Evolutionary conservation across 441 rosid genomes (phyloP).

Genomic region (Adansonia madagascariensis): DNA sequence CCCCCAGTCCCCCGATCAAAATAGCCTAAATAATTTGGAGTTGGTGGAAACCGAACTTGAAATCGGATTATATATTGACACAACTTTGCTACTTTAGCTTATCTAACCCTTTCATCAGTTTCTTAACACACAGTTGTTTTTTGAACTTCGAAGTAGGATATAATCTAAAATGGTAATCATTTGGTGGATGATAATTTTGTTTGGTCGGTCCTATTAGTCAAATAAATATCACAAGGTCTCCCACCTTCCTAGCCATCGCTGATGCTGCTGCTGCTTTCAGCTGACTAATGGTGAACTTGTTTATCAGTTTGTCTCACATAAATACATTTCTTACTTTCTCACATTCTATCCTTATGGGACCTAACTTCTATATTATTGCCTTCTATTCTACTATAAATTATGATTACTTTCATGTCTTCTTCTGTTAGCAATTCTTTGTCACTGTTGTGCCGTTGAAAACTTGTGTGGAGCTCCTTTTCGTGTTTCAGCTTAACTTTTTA

Average conservation of each 20-base stretch:
- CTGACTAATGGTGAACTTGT: neutral
- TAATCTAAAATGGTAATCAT: neutral
- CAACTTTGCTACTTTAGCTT: neutral
- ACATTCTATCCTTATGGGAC: neutral
- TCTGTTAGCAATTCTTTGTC: neutral
- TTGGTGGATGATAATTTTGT: neutral
- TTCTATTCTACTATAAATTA: neutral
- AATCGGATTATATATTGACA: neutral
- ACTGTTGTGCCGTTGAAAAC: constrained; percentile 11
- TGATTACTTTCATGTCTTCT: constrained; percentile 6
- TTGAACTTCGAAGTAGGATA: neutral
- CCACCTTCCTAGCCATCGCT: neutral
- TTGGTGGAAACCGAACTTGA: neutral
- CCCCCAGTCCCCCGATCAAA: neutral
- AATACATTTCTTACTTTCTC: neutral
- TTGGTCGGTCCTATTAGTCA: neutral
- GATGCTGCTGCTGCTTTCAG: neutral
- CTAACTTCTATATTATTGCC: neutral
- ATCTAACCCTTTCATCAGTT: neutral
- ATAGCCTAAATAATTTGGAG: neutral
- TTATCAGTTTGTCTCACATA: neutral
- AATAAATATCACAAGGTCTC: neutral
- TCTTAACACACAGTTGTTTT: neutral
- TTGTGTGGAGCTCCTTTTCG: neutral
- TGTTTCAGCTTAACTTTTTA: neutral